Evolutionary conservation across 2,329 filamentous ascomycete species (phyloP).

Genomic region (Calonectria pseudoreteaudii): DNA sequence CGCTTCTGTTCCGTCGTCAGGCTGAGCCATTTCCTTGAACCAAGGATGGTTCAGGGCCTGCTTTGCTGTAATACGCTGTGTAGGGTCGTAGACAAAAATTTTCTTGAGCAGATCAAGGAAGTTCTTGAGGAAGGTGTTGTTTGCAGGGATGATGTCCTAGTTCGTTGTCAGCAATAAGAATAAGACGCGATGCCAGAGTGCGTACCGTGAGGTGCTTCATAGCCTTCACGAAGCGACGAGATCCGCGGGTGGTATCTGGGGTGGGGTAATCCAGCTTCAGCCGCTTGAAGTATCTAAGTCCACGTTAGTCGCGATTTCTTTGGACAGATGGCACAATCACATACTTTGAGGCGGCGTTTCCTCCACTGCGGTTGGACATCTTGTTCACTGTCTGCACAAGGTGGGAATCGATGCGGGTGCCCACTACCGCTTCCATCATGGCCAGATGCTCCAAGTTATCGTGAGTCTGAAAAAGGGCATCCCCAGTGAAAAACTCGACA

Average conservation of each 20-base stretch:
- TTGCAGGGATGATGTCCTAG: conserved; percentile 74
- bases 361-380: conserved; percentile 66
- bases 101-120: conserved; percentile 74
- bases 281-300: conserved; percentile 74
- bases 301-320: conserved; percentile 39
- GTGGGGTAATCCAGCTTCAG: conserved; percentile 74
- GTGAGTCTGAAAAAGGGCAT: conserved; percentile 78
- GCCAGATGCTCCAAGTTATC: conserved; percentile 79
- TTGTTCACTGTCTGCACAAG: conserved; percentile 64
- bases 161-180: conserved; percentile 12
- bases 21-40: conserved; percentile 73
- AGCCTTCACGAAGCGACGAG: conserved; percentile 75
- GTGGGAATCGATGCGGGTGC: conserved; percentile 67
- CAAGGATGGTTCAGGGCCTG: conserved; percentile 75
- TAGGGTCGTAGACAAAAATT: conserved; percentile 77
- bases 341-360: conserved; percentile 75
- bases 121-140: conserved; percentile 68
- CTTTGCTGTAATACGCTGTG: conserved; percentile 74
- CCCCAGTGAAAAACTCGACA: conserved; percentile 78
- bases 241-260: conserved; percentile 72
- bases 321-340: conserved; percentile 32
- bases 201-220: conserved; percentile 76
- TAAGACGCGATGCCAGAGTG: conserved; percentile 10
- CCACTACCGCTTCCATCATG: conserved; percentile 81
- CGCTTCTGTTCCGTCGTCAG: conserved; percentile 76